Evolutionary conservation across 192 early-diverging fungal species (phyloP).

Genomic region (Lobosporangium transversale): DNA sequence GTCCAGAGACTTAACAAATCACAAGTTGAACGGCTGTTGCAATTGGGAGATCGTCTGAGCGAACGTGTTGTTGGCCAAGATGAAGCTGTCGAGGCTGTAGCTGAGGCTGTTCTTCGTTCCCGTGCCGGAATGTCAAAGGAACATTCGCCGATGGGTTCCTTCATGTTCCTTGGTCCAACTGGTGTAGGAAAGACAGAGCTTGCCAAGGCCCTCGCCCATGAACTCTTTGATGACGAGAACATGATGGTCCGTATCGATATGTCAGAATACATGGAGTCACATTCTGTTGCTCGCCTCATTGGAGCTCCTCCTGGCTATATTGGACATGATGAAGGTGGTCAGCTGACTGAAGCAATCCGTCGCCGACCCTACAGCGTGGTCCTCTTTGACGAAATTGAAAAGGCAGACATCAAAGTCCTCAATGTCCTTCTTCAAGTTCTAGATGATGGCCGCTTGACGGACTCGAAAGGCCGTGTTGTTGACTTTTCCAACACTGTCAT

Average conservation of each 20-base stretch:
- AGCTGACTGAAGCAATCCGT: slow-evolving; percentile 94
- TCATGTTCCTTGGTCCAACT: slow-evolving; percentile 97
- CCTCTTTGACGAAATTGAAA: slow-evolving; percentile 98
- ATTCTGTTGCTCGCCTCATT: slow-evolving; percentile 90
- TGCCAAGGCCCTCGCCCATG: slow-evolving; percentile 79
- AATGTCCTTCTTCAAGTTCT: slow-evolving; percentile 84
- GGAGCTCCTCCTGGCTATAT: slow-evolving; percentile 97
- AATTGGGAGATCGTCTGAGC: slow-evolving; percentile 79
- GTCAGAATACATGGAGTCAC: slow-evolving; percentile 96
- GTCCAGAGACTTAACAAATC: slow-evolving; percentile 87
- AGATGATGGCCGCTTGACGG: slow-evolving; percentile 97
- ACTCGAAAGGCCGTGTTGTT: slow-evolving; percentile 87
- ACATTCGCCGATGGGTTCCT: slow-evolving; percentile 87
- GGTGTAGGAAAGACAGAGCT: slow-evolving; percentile 95
- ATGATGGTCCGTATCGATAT: slow-evolving; percentile 97
- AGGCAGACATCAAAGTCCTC: slow-evolving; percentile 88
- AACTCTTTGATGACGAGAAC: slow-evolving; percentile 97
- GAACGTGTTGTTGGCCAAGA: slow-evolving; percentile 94
- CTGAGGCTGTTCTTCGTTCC: slow-evolving; percentile 89
- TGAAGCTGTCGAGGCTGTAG: slow-evolving; percentile 88
- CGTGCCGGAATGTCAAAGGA: slow-evolving; percentile 88
- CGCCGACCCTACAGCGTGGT: slow-evolving; percentile 92
- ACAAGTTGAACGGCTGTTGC: slow-evolving; percentile 86
- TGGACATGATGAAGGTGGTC: slow-evolving; percentile 95
- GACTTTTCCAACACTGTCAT: slow-evolving; percentile 97